These are phyloP conservation scores for Waitea zeae DNA, from an alignment of 1,284 basidiomycete genomes.

Conservation along the genomic window DNA sequence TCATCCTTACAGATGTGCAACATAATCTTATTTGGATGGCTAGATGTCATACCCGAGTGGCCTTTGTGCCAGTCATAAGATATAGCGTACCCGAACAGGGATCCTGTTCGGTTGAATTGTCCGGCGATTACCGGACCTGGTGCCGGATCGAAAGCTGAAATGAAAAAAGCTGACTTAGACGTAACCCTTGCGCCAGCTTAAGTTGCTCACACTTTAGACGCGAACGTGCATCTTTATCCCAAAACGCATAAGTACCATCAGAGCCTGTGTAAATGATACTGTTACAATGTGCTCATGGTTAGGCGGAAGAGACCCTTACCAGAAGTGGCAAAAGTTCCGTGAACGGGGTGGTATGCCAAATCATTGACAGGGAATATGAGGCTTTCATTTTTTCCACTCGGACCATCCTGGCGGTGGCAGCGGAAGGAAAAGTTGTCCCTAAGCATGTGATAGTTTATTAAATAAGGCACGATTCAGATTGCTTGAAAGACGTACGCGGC, in stretches of 20 bases:
- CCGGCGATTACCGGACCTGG: constrained; percentile 57
- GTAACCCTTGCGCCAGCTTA: neutral
- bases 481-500: too few species aligned
- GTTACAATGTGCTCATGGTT: neutral
- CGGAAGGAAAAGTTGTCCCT: constrained; percentile 92
- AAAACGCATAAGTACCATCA: constrained; percentile 71
- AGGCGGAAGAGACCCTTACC: constrained; percentile 29
- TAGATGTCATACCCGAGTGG: constrained; percentile 70
- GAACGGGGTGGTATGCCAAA: constrained; percentile 79
- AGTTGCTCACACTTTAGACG: constrained; percentile 63
- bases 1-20: constrained; percentile 82
- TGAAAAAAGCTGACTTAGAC: constrained; percentile 2
- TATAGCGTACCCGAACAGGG: constrained; percentile 80
- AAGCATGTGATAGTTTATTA: neutral
- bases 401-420: constrained; percentile 76
- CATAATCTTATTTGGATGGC: constrained; percentile 76
- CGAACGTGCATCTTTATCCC: constrained; percentile 84
- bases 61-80: constrained; percentile 89
- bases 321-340: constrained; percentile 79
- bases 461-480: too few species aligned
- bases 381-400: constrained; percentile 52
- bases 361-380: constrained; percentile 87
- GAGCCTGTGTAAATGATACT: constrained; percentile 34
- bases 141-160: constrained; percentile 49
- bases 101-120: constrained; percentile 72